These are phyloP conservation scores for Salix purpurea DNA, from an alignment of 345 rosid species.

Conservation along the genomic window DNA sequence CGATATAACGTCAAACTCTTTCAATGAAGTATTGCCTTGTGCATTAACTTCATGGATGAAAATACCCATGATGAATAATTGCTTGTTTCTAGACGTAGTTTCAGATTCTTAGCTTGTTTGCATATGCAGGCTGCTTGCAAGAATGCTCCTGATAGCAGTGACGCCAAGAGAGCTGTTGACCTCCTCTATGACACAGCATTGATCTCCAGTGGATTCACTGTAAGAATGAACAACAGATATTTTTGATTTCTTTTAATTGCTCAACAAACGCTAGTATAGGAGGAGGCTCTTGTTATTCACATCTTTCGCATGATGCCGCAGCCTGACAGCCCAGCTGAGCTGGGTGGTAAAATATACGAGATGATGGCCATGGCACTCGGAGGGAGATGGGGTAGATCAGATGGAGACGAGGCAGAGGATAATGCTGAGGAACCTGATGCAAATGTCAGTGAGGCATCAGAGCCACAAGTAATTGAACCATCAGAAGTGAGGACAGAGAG, in stretches of 20 bases:
- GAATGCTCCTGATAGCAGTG: conserved; percentile 71
- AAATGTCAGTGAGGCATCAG: conserved; percentile 20
- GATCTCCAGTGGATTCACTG: conserved; percentile 93
- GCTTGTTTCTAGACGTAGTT: neutral
- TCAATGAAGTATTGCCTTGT: neutral
- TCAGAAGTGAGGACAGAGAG: conserved; percentile 81
- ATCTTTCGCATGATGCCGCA: conserved; percentile 25
- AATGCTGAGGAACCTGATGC: conserved; percentile 26
- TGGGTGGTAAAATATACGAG: conserved; percentile 93
- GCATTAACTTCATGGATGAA: neutral
- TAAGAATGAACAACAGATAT: conserved; percentile 25
- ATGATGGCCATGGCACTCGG: conserved; percentile 99
- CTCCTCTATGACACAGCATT: conserved; percentile 88
- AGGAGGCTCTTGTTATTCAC: neutral
- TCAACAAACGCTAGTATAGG: neutral
- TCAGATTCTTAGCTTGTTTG: neutral
- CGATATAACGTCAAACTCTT: too few species aligned
- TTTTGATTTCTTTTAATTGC: neutral
- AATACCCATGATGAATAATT: neutral
- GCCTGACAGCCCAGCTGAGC: conserved; percentile 96
- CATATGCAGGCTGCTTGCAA: conserved; percentile 84
- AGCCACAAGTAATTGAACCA: conserved; percentile 77
- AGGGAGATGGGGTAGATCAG: conserved; percentile 93
- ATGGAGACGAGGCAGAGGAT: conserved; percentile 33
- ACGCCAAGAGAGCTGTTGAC: conserved; percentile 88